Percentiles rank a stretch among this genome's conserved stretches.
These are phyloP conservation scores for Trametes polyzona DNA, from an alignment of 1,284 basidiomycete genomes.

Conservation along the genomic window DNA sequence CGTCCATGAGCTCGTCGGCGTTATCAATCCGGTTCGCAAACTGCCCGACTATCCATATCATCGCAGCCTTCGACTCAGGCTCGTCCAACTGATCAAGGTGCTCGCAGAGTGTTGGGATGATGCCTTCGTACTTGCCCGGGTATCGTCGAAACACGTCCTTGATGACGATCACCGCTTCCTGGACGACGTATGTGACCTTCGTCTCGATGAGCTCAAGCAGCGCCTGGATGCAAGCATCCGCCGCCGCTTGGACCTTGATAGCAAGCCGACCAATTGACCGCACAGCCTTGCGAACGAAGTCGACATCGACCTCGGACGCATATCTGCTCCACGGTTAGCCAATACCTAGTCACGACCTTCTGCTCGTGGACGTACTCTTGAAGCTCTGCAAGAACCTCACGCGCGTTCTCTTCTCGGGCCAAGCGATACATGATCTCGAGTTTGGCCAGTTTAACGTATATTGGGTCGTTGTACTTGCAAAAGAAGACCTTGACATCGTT, in stretches of 20 bases:
- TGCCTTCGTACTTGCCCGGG: slow-evolving; percentile 94
- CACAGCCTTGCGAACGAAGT: slow-evolving; percentile 97
- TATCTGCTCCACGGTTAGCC: slow-evolving; percentile 60
- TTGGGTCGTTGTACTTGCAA: slow-evolving; percentile 99
- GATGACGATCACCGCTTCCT: slow-evolving; percentile 97
- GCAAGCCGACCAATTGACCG: slow-evolving; percentile 95
- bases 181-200: slow-evolving; percentile 95
- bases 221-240: slow-evolving; percentile 89
- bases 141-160: slow-evolving; percentile 99
- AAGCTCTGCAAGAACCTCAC: slow-evolving; percentile 91
- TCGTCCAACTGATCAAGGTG: slow-evolving; percentile 93
- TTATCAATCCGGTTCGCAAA: slow-evolving; percentile 97
- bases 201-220: slow-evolving; percentile 90
- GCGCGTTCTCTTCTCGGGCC: slow-evolving; percentile 88
- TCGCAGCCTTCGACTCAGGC: slow-evolving; percentile 94
- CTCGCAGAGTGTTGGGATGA: slow-evolving; percentile 92
- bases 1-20: slow-evolving; percentile 93
- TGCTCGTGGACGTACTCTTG: slow-evolving; percentile 72
- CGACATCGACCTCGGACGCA: slow-evolving; percentile 97
- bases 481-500: slow-evolving; percentile 99
- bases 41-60: slow-evolving; percentile 99
- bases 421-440: slow-evolving; percentile 98
- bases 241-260: slow-evolving; percentile 93
- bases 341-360: not conserved
- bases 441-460: slow-evolving; percentile 98